These are phyloP conservation scores for Torulaspora maleeae DNA, from an alignment of 805 yeast species.

Conservation along the genomic window DNA sequence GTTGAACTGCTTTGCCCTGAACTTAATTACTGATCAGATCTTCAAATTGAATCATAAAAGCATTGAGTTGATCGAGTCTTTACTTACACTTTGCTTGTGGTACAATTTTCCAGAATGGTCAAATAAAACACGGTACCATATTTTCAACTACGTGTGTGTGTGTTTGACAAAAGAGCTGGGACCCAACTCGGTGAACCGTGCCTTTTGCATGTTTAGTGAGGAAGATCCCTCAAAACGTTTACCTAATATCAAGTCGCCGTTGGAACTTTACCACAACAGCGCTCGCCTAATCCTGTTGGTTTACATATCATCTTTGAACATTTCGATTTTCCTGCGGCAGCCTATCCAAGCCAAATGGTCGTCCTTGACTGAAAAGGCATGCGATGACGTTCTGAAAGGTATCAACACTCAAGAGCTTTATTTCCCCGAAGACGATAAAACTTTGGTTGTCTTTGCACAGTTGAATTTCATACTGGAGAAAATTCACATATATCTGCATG, in stretches of 20 bases:
- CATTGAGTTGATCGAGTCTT: constrained; percentile 58
- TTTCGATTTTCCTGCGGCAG: constrained; percentile 61
- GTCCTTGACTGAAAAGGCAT: constrained; percentile 22
- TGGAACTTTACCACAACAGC: constrained; percentile 23
- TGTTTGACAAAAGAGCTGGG: constrained; percentile 75
- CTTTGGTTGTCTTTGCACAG: constrained; percentile 55
- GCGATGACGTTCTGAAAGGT: constrained; percentile 9
- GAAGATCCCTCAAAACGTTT: constrained; percentile 15
- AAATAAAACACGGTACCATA: constrained; percentile 71
- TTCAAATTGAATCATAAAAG: constrained; percentile 67
- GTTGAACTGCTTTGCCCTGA: constrained; percentile 51
- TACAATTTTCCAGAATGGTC: constrained; percentile 80
- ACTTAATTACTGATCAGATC: constrained; percentile 52
- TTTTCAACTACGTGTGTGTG: constrained; percentile 60
- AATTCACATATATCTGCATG: constrained; percentile 49
- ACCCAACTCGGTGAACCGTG: constrained; percentile 47
- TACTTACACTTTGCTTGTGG: constrained; percentile 66
- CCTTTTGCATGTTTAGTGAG: constrained; percentile 33
- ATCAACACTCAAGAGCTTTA: constrained; percentile 2
- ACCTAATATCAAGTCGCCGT: constrained; percentile 21
- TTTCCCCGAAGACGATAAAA: constrained; percentile 37
- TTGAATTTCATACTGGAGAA: constrained; percentile 58
- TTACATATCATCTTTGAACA: constrained; percentile 58
- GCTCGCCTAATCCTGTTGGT: constrained; percentile 41
- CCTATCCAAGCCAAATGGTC: constrained; percentile 60